phyloP scores from a whole-genome alignment of 208 protist species.

The Trypanosoma caninum region DNA sequence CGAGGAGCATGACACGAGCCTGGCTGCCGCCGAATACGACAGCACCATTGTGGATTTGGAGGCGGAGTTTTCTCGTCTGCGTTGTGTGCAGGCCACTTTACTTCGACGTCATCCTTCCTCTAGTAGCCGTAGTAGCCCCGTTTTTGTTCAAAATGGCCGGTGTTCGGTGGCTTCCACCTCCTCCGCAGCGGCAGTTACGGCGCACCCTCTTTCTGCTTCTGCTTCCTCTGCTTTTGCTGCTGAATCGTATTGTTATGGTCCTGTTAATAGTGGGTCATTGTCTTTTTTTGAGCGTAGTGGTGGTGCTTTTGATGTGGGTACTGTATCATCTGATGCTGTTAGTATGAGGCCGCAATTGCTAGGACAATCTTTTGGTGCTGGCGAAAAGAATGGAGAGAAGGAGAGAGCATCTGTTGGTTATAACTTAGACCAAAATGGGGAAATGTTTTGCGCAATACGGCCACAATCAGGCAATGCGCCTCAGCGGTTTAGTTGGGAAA shows the following conservation, averaged over 20 bases:
- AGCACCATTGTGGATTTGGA: slow-evolving; percentile 41
- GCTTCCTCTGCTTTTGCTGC: neutral
- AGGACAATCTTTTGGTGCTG: neutral
- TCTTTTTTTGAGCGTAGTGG: neutral
- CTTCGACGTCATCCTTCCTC: slow-evolving; percentile 40
- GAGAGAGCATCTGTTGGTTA: neutral
- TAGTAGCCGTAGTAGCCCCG: neutral
- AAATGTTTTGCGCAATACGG: neutral
- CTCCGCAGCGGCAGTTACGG: neutral
- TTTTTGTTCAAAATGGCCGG: neutral
- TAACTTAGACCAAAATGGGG: neutral
- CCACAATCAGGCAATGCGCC: neutral
- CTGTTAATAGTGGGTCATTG: neutral
- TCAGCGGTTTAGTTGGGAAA: slow-evolving; percentile 59
- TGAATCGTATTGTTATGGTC: neutral
- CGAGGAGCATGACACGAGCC: slow-evolving; percentile 55
- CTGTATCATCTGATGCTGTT: neutral
- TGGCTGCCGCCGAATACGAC: slow-evolving; percentile 40
- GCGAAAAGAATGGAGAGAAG: neutral
- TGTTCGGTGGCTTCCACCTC: neutral
- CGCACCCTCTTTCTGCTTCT: neutral
- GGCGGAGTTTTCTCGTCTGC: slow-evolving; percentile 39
- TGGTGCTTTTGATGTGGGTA: slow-evolving; percentile 6
- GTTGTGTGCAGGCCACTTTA: slow-evolving; percentile 35
- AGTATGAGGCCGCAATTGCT: neutral